Conservation (phyloP, 345 rosid species). For the Salix suchowensis region DNA sequence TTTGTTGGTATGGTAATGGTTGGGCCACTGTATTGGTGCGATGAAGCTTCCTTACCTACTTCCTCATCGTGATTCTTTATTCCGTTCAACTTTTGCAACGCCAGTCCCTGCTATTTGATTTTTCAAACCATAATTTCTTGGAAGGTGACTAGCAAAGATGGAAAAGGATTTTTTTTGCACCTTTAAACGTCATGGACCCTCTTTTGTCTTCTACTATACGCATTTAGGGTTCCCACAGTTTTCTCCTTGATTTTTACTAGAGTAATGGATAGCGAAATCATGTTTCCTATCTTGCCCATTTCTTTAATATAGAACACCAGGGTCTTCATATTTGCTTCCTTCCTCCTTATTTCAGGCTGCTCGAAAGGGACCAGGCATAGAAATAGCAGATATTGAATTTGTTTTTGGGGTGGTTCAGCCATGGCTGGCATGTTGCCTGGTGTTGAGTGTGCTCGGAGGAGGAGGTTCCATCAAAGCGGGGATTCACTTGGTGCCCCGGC, state of each 20-base stretch:
- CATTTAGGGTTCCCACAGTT: background rate
- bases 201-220: constrained; percentile 9
- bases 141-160: no score
- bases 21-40: background rate
- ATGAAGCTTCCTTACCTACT: background rate
- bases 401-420: background rate
- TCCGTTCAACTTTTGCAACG: background rate
- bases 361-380: background rate
- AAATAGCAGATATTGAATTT: background rate
- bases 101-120: no score
- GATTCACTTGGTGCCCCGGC: constrained; percentile 28
- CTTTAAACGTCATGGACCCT: background rate
- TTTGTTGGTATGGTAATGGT: background rate
- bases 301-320: background rate
- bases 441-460: constrained; percentile 74
- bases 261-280: background rate
- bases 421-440: constrained; percentile 95
- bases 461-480: constrained; percentile 59
- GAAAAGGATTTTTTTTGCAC: background rate
- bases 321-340: background rate
- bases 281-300: background rate
- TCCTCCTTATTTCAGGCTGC: background rate
- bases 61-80: background rate
- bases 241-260: background rate
- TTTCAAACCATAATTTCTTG: no score